A percentile compares a stretch with the other conserved stretches of the same genome.
Conservation (phyloP, 2,329 filamentous ascomycete species). For the Cladosporium colombiae region DNA sequence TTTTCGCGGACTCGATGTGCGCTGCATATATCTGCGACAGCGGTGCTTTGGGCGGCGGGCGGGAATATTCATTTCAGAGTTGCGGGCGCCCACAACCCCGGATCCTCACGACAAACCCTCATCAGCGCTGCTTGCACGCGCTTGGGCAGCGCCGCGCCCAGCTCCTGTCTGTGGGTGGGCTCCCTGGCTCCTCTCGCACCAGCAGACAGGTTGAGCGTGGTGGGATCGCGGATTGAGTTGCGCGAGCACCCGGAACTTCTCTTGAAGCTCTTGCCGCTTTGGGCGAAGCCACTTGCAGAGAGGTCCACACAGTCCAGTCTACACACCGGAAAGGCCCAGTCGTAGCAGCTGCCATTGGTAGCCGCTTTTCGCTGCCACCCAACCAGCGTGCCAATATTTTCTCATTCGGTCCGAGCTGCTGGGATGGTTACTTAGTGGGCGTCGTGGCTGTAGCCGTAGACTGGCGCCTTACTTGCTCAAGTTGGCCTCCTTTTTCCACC, state of each 20-base stretch:
- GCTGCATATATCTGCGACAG: background rate
- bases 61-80: conserved; percentile 3
- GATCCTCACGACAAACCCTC: conserved; percentile 11
- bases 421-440: background rate
- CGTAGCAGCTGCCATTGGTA: conserved; percentile 7
- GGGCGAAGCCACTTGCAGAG: background rate
- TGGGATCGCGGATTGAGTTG: conserved; percentile 4
- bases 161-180: background rate
- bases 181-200: background rate
- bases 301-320: background rate
- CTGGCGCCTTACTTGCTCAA: background rate
- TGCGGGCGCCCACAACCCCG: conserved; percentile 15
- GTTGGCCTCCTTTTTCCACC: background rate
- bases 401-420: conserved; percentile 18
- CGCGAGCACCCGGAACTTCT: background rate
- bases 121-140: background rate
- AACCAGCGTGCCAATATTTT: background rate
- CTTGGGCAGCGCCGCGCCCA: background rate
- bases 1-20: background rate
- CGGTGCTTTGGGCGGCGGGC: conserved; percentile 5
- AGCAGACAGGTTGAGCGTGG: conserved; percentile 2
- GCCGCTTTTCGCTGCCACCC: background rate
- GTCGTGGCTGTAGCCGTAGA: background rate
- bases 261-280: conserved; percentile 7
- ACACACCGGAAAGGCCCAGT: background rate